These are phyloP conservation scores for Desmodesmus armatus DNA, from an alignment of 139 green algal genomes.

Conservation along the genomic window DNA sequence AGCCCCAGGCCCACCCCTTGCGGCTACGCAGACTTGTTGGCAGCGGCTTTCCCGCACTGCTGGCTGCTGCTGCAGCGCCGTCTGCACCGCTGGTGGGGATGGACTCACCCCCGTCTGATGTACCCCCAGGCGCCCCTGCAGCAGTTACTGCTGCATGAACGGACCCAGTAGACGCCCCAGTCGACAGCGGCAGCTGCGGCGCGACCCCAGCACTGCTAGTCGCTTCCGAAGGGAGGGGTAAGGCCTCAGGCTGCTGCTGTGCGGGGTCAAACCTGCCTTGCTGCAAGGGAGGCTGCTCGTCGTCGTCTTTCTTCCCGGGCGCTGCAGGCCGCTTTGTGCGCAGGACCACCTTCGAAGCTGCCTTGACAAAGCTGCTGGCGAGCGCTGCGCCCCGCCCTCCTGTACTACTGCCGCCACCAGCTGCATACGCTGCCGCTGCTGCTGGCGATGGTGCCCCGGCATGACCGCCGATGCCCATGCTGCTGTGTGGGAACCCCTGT, in stretches of 20 bases:
- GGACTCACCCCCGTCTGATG: neutral
- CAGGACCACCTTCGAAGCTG: neutral
- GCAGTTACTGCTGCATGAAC: neutral
- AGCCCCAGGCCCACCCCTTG: constrained; percentile 5
- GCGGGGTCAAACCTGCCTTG: neutral
- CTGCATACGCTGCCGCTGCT: neutral
- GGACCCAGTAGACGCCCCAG: too few species aligned
- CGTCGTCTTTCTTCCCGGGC: constrained; percentile 36
- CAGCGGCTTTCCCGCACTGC: constrained; percentile 2
- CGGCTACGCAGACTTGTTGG: constrained; percentile 17
- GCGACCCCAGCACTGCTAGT: too few species aligned
- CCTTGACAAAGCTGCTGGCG: constrained; percentile 7
- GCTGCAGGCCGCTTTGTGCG: constrained; percentile 29
- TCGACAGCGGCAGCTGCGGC: neutral
- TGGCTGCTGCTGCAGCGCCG: constrained; percentile 1
- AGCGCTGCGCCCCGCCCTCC: too few species aligned
- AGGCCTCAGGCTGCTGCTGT: constrained; percentile 31
- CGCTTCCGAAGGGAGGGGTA: too few species aligned
- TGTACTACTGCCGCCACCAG: neutral
- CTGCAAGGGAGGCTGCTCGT: neutral
- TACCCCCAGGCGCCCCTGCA: neutral
- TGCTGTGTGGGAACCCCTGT: constrained; percentile 9
- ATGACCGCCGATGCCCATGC: too few species aligned
- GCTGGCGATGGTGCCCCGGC: neutral
- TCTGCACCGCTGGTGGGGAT: neutral